Evolutionary conservation across 2,329 filamentous ascomycete species (phyloP).

Genomic region (Cytospora paraplurivora): DNA sequence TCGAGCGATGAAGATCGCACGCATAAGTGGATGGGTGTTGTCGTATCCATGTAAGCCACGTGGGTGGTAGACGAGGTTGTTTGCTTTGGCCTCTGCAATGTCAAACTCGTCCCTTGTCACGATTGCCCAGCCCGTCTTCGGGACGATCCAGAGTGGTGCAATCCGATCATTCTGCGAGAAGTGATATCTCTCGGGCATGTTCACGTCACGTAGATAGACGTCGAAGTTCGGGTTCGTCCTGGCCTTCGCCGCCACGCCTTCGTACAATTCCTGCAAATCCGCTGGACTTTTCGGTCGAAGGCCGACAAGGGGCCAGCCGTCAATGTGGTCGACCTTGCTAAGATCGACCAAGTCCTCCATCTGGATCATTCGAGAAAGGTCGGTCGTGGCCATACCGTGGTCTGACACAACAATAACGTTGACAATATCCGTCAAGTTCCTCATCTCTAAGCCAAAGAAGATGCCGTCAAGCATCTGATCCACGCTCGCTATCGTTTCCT

Average conservation of each 20-base stretch:
- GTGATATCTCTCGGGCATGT: constrained; percentile 93
- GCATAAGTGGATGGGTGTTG: constrained; percentile 91
- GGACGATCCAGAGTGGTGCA: constrained; percentile 91
- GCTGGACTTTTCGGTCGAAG: constrained; percentile 73
- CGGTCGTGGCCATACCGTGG: constrained; percentile 96
- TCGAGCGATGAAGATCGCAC: constrained; percentile 89
- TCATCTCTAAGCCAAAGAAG: constrained; percentile 72
- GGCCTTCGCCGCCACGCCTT: constrained; percentile 58
- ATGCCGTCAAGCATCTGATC: constrained; percentile 81
- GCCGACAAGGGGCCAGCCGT: constrained; percentile 93
- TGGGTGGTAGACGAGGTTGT: constrained; percentile 72
- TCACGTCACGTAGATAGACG: constrained; percentile 80
- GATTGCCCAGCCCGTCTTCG: constrained; percentile 90
- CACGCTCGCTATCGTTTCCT: constrained; percentile 72
- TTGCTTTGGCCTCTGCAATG: constrained; percentile 65
- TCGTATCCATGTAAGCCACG: constrained; percentile 92
- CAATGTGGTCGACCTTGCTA: constrained; percentile 75
- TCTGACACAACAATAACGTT: constrained; percentile 97
- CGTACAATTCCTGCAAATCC: constrained; percentile 69
- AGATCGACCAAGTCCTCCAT: constrained; percentile 86
- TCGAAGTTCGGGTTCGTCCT: constrained; percentile 71
- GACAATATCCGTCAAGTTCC: constrained; percentile 86
- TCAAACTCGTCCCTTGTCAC: constrained; percentile 80
- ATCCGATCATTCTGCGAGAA: constrained; percentile 88
- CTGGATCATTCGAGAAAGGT: constrained; percentile 77